phyloP scores from a whole-genome alignment of 306 rosid species.

The Mimosa bimucronata region DNA sequence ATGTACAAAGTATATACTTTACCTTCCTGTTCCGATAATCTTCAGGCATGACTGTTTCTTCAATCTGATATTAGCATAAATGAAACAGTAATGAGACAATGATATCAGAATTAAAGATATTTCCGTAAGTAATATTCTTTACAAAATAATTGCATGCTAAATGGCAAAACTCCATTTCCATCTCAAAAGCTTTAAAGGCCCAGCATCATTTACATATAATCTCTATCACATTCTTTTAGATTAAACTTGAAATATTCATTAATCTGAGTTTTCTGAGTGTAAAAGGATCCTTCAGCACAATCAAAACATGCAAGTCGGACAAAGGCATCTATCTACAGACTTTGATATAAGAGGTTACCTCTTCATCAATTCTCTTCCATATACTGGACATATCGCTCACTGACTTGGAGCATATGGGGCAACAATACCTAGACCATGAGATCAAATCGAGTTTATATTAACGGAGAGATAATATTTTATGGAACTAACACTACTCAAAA shows the following conservation, averaged over 20 bases:
- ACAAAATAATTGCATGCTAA: conserved; percentile 11
- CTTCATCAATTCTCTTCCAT: conserved; percentile 94
- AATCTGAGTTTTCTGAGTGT: background rate
- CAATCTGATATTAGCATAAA: conserved; percentile 58
- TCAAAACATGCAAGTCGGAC: conserved; percentile 6
- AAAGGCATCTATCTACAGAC: background rate
- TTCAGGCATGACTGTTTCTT: conserved; percentile 84
- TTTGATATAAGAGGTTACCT: conserved; percentile 57
- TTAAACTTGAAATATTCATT: background rate
- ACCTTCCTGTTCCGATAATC: conserved; percentile 88
- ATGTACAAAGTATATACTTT: background rate
- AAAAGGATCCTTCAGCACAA: background rate
- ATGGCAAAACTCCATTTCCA: background rate
- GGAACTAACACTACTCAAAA: background rate
- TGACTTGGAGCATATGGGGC: conserved; percentile 92
- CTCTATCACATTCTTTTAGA: background rate
- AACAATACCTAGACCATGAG: conserved; percentile 62
- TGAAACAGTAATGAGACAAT: conserved; percentile 11
- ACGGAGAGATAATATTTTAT: conserved; percentile 15
- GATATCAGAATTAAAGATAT: conserved; percentile 27
- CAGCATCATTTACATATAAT: background rate
- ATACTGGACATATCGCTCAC: conserved; percentile 79
- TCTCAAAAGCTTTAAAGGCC: background rate
- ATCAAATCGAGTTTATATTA: conserved; percentile 34
- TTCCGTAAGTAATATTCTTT: conserved; percentile 16